Base-by-base conservation (phyloP, 768 basidiomycete genomes). In the Kwoniella bestiolae region DNA sequence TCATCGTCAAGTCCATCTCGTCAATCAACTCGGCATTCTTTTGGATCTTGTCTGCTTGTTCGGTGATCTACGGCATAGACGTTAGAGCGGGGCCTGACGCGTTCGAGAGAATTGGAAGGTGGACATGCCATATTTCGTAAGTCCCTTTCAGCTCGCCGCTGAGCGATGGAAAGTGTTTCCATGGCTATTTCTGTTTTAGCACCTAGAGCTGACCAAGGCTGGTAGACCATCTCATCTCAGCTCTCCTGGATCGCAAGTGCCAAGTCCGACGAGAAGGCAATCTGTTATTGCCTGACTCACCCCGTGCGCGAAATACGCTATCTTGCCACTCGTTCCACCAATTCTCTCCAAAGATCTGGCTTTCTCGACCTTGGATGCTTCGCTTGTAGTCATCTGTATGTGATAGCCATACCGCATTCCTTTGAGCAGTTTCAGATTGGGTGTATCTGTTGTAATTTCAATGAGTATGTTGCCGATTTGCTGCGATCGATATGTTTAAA, bases 1-100 rank as follows among this genome's bases (percentile, higher is more conserved):
- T 87, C 2, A 93, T 79, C 0, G 86, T 85, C 14, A 96, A 87
- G 75, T 98, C 94, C 12, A 98, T 81, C 79, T 98, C 93, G 75
- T 94, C 92, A 41, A 94, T 81, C 49, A 93, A 84, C 28, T 86
- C 85, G 3, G 91, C 87, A 74, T 94, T 95, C 29, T 85, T 84
- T 67, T 89, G 85, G n/a, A 97, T 81, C 25, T 83, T 82, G 5
- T 80, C 67, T 11, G 87, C 84, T 67, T 86, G 83, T 14, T 81
- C 82, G 64, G 85, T 89, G 51, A 94, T 88, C 92, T 93, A 66
- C 5, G 16, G 28, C 25, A 56, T 3, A 28, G 4, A 8, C 38
- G 18, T 14, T n/a, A 23, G 32, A 45, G 7, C 14, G 23, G 25
- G 31, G 25, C 57, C 14, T n/a, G 29, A 12, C 21, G 21, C 8